Evolutionary conservation across 805 yeast species (phyloP), one percentile per base, ranked within the genome.

Genomic region (Yueomyces sinensis): DNA sequence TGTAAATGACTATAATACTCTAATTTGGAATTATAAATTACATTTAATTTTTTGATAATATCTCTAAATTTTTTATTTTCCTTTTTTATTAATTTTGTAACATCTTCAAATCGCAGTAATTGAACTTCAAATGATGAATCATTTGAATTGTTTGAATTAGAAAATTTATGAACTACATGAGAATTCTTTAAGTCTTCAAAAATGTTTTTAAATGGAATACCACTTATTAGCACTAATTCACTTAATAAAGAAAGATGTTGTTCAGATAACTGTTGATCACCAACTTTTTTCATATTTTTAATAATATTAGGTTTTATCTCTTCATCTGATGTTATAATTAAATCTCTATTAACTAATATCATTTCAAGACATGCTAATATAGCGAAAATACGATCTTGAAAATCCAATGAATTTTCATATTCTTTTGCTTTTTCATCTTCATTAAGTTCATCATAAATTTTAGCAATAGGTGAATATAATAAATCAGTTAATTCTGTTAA

Each of bases 1-100:
- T 91, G 98, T 22, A 91, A 65, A 40, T 83, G 87, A 45, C 76
- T 74, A 59, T 77, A 91, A 54, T 87, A 91, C 30, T 70, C 80
- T 27, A 89, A 69, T 34, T 89, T 73, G n/a, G 76, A 61, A 55
- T 89, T 91, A 58, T 76, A 89, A 1, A 82, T 67, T 23, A 69
- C 68, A 41, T 83, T 74, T 40, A 76, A 60, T 30, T 62, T 60
- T 16, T 69, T 66, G 29, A 70, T 63, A 13, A 69, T 46, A 39
- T 70, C 79, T 32, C 52, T 49, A 6, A 52, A 32, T 4, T 16
- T 30, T 29, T 50, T 55, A 28, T 41, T 43, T 31, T 51, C 58
- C 29, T 38, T 46, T n/a, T 33, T 41, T 23, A 50, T 40, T 9
- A 39, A 37, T 5, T 42, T 39, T 4, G 45, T 35, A 27, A 46